Base-by-base conservation (phyloP, 257 asterid species). In the Cynanchum wilfordii region DNA sequence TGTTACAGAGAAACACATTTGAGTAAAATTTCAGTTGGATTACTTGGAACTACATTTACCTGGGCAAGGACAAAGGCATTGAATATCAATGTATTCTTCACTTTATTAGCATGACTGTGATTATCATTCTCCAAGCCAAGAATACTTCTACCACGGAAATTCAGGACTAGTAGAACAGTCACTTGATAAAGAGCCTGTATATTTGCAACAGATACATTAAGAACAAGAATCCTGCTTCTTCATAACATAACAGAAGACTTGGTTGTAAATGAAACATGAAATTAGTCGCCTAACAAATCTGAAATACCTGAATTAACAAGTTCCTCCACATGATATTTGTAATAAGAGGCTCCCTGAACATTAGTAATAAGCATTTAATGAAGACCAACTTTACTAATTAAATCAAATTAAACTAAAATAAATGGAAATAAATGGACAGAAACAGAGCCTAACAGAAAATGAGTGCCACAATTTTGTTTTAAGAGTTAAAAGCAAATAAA, bases 241-340 rank as follows among this genome's bases (percentile, higher is more conserved):
- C n/a, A 27, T 13, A 52, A 54, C 29, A 0, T 22, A 30, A 9
- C 22, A 13, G 58, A 6, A 27, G 16, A 24, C 56, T 36, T 22
- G n/a, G n/a, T n/a, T n/a, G 2, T 66, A 54, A 51, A 71, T 15
- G 11, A 47, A 30, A n/a, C 44, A 59, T 11, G 40, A 60, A 29
- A 13, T 51, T 38, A 42, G 68, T 42, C 15, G 68, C 49, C 24
- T 42, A 40, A 15, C n/a, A 24, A 56, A 69, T 42, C 36, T 10
- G 3, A n/a, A 24, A 33, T 87, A 93, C 98, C 98, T 93, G 98
- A 76, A 93, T 77, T 58, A 91, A 33, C 82, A 91, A 76, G 83
- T 94, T 94, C 87, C 99, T 88, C 99, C 99, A 94, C 99, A 94
- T 91, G 77, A 91, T 86, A 80, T 94, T 94, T 73, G 99, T 91